phyloP scores from a whole-genome alignment of 1,139 yeast genomes.

The Scheffersomyces titani region DNA sequence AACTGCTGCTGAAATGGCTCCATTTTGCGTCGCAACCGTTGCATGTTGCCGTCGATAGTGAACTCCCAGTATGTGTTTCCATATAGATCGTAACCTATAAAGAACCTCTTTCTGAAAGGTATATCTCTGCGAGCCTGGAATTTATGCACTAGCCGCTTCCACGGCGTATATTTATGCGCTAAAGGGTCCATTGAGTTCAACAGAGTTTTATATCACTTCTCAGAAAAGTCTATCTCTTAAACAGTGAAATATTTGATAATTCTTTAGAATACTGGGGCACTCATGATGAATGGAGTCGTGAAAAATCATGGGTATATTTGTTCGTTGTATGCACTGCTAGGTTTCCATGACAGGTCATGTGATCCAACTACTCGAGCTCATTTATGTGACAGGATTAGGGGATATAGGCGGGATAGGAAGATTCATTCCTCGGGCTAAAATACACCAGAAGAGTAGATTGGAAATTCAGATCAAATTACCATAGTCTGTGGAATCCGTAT shows the following conservation, averaged over 20 bases:
- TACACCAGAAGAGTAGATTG: not conserved
- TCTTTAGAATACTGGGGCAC: not conserved
- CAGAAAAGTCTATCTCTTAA: not conserved
- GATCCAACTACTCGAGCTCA: not conserved
- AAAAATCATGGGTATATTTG: too few relatives aligned
- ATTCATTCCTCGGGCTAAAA: not conserved
- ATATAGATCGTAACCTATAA: constrained; percentile 72
- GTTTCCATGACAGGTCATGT: not conserved
- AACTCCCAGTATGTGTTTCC: constrained; percentile 90
- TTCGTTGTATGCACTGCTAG: not conserved
- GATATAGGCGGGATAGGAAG: not conserved
- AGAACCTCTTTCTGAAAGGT: constrained; percentile 63
- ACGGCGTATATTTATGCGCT: constrained; percentile 32
- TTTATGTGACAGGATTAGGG: not conserved
- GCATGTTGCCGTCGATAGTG: constrained; percentile 49
- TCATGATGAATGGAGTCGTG: not conserved
- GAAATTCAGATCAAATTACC: not conserved
- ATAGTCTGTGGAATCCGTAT: not conserved
- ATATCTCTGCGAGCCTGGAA: constrained; percentile 64
- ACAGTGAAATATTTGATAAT: not conserved
- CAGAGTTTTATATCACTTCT: not conserved
- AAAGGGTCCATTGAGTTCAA: constrained; percentile 25
- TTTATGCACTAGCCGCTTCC: constrained; percentile 50
- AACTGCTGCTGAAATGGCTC: constrained; percentile 45
- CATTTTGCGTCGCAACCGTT: constrained; percentile 49